Percentiles rank a stretch among this genome's conserved stretches.
Evolutionary conservation across 2,329 filamentous ascomycete genomes (phyloP).

Genomic region (Botrytis hyacinthi): DNA sequence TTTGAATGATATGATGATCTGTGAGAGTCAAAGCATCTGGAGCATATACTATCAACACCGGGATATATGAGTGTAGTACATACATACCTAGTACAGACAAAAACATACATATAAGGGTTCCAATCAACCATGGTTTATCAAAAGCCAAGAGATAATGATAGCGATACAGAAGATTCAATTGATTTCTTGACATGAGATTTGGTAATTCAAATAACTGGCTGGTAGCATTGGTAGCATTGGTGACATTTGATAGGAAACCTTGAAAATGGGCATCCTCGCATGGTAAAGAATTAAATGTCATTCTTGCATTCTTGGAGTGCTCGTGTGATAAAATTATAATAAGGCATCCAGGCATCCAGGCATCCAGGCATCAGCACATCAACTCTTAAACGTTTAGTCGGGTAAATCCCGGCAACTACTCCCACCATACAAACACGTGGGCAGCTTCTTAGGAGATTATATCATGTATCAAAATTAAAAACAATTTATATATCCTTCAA

Average conservation of each 20-base stretch:
- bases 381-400: background rate
- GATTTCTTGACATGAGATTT: background rate
- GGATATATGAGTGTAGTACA: background rate
- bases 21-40: background rate
- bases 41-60: background rate
- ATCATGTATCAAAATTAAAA: too few species aligned
- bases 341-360: background rate
- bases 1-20: background rate
- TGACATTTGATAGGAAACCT: background rate
- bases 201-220: background rate
- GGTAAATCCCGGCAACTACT: background rate
- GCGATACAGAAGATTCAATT: background rate
- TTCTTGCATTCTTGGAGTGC: background rate
- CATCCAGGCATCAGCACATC: background rate
- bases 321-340: background rate
- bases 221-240: background rate
- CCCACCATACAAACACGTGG: constrained; percentile 2
- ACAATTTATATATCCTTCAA: background rate
- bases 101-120: background rate
- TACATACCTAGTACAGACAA: too few species aligned
- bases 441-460: background rate
- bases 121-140: background rate
- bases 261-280: too few species aligned
- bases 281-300: background rate
- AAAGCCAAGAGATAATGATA: background rate